Evolutionary conservation across 2,329 filamentous ascomycete species (phyloP).

Genomic region (Beauveria sp.): DNA sequence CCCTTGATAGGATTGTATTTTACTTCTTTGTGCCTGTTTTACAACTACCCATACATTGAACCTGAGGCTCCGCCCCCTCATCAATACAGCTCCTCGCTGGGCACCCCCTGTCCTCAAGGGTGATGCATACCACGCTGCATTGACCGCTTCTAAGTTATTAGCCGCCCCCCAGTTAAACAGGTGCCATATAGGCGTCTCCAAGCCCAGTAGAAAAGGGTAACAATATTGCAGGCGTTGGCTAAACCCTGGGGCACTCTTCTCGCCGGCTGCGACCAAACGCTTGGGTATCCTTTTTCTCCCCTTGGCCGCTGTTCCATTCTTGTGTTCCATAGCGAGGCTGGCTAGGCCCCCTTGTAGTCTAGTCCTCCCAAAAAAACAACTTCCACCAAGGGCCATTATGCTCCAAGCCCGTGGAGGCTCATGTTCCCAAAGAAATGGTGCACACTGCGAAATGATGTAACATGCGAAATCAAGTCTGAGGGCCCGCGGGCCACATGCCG

Average conservation of each 20-base stretch:
- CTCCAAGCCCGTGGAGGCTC: conserved; percentile 13
- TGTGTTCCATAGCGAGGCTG: conserved; percentile 23
- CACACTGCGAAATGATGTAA: conserved; percentile 12
- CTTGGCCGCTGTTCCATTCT: conserved; percentile 25
- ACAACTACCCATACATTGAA: conserved; percentile 14
- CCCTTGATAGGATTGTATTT: conserved; percentile 11
- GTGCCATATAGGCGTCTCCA: conserved; percentile 2
- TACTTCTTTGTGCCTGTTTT: conserved; percentile 11
- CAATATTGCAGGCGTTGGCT: not conserved
- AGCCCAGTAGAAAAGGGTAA: not conserved
- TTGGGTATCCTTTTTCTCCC: conserved; percentile 13
- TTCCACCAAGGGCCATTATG: conserved; percentile 11
- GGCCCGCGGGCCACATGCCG: conserved; percentile 24
- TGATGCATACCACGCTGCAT: conserved; percentile 6
- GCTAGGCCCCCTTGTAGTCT: conserved; percentile 21
- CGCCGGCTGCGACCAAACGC: conserved; percentile 3
- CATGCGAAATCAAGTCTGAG: conserved; percentile 24
- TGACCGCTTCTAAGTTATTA: conserved; percentile 4
- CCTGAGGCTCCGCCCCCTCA: not conserved
- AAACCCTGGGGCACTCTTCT: not conserved
- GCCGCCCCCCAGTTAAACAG: conserved; percentile 1
- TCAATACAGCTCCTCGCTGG: conserved; percentile 5
- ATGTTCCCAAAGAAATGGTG: conserved; percentile 13
- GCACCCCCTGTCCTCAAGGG: conserved; percentile 5
- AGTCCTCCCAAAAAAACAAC: conserved; percentile 15